phyloP scores from a whole-genome alignment of 768 basidiomycete genomes.

The Filobasidium wieringae region DNA sequence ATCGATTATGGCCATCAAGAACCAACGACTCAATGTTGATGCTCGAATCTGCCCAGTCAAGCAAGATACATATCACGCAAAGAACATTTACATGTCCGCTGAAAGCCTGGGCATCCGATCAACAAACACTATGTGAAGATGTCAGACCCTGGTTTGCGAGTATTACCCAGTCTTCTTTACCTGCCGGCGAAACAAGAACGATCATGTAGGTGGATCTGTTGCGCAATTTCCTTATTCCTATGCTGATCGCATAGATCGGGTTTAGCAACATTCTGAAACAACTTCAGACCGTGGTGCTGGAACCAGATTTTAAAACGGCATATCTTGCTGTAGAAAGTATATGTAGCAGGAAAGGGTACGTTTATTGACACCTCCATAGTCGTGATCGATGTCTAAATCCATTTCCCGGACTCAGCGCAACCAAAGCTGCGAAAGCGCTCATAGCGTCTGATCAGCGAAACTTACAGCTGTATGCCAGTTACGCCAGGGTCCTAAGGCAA shows the following conservation, averaged over 20 bases:
- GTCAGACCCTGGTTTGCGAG: not conserved
- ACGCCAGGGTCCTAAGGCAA: slow-evolving; percentile 37
- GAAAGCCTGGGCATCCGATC: not conserved
- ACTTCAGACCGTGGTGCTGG: slow-evolving; percentile 10
- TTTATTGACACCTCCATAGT: no score
- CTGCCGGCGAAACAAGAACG: not conserved
- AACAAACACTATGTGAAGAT: not conserved
- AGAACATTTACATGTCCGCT: not conserved
- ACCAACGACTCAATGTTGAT: no score
- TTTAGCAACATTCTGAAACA: not conserved
- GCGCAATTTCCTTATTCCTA: not conserved
- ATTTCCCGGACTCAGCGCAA: slow-evolving; percentile 21
- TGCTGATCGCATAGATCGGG: not conserved
- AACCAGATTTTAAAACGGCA: slow-evolving; percentile 33
- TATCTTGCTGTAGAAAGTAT: slow-evolving; percentile 35
- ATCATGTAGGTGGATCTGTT: not conserved
- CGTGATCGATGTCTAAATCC: no score
- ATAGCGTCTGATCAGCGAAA: slow-evolving; percentile 34
- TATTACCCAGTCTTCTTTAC: not conserved
- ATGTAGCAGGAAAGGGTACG: slow-evolving; percentile 25
- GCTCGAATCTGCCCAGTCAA: no score
- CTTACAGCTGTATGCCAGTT: slow-evolving; percentile 40
- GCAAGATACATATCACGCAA: no score
- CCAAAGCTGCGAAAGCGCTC: slow-evolving; percentile 38
- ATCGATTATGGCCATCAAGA: slow-evolving; percentile 17